These are phyloP conservation scores for Pleurotus cornucopiae DNA, from an alignment of 768 basidiomycete species.

Conservation along the genomic window DNA sequence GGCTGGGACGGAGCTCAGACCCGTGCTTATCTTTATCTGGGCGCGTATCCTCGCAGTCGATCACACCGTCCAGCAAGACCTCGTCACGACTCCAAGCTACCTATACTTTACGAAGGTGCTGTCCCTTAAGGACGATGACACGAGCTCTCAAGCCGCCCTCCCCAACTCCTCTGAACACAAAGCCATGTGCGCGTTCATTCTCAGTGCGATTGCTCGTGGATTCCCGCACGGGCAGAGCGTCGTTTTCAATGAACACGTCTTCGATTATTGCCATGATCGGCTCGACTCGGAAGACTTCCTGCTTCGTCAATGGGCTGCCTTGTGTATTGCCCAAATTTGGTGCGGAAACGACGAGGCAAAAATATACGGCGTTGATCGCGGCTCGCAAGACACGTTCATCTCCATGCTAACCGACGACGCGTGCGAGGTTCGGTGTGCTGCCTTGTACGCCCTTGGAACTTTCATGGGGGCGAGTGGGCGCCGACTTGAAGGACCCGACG, in stretches of 20 bases:
- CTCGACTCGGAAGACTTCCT: slow-evolving; percentile 90
- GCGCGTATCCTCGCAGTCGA: slow-evolving; percentile 97
- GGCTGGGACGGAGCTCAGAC: slow-evolving; percentile 90
- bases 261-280: slow-evolving; percentile 82
- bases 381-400: slow-evolving; percentile 80
- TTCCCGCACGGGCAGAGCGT: slow-evolving; percentile 82
- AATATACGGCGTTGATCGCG: slow-evolving; percentile 71
- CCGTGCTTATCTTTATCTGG: slow-evolving; percentile 99
- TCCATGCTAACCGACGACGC: slow-evolving; percentile 79
- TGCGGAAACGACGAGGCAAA: slow-evolving; percentile 89
- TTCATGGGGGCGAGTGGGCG: slow-evolving; percentile 84
- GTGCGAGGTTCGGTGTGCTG: slow-evolving; percentile 89
- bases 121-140: slow-evolving; percentile 60
- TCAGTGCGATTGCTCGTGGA: slow-evolving; percentile 83
- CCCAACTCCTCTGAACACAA: slow-evolving; percentile 95
- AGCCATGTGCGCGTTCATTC: slow-evolving; percentile 98
- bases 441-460: slow-evolving; percentile 87
- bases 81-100: slow-evolving; percentile 80
- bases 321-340: slow-evolving; percentile 96
- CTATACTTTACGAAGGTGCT: slow-evolving; percentile 83
- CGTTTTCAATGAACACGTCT: slow-evolving; percentile 74
- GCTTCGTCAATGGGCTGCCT: slow-evolving; percentile 87
- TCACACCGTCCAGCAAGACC: slow-evolving; percentile 83
- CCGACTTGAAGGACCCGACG: slow-evolving; percentile 43
- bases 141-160: slow-evolving; percentile 37